phyloP scores from a whole-genome alignment of 2,329 filamentous ascomycete genomes.

The Didymella lethalis region DNA sequence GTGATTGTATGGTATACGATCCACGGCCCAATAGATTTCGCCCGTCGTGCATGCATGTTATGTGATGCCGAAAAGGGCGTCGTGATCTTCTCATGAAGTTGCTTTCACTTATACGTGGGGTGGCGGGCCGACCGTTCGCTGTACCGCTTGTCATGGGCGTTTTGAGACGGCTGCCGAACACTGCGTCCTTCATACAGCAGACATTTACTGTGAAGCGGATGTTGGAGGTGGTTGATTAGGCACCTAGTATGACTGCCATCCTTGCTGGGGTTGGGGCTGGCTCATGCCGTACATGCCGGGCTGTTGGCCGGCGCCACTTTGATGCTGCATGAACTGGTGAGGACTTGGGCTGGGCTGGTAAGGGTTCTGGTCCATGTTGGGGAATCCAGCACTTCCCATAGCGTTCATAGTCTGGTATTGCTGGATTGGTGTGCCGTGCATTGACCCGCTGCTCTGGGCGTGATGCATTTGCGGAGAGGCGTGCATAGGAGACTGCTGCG shows the following conservation, averaged over 20 bases:
- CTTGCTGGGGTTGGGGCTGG: constrained; percentile 54
- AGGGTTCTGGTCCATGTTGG: constrained; percentile 57
- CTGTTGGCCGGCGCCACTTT: constrained; percentile 55
- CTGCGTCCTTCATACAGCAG: background rate
- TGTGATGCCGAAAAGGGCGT: background rate
- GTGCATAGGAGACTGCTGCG: constrained; percentile 59
- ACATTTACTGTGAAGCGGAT: background rate
- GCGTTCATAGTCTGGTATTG: constrained; percentile 57
- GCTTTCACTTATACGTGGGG: background rate
- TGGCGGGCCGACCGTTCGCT: background rate
- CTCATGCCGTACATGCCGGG: constrained; percentile 63
- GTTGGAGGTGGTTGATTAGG: background rate
- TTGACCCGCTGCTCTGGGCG: constrained; percentile 52
- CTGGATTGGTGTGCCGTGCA: constrained; percentile 55
- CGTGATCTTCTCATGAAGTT: background rate
- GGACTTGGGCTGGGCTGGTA: constrained; percentile 60
- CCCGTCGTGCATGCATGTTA: background rate
- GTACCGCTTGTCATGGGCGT: background rate
- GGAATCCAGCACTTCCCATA: constrained; percentile 55
- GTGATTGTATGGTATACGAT: background rate
- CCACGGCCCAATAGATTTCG: background rate
- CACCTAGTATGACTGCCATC: constrained; percentile 49
- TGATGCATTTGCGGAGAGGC: constrained; percentile 59
- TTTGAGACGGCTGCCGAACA: background rate
- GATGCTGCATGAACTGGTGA: constrained; percentile 56